Percentiles rank a stretch among this genome's conserved stretches.
phyloP scores from a whole-genome alignment of 2,329 filamentous ascomycete genomes.

The Fusarium sp. region DNA sequence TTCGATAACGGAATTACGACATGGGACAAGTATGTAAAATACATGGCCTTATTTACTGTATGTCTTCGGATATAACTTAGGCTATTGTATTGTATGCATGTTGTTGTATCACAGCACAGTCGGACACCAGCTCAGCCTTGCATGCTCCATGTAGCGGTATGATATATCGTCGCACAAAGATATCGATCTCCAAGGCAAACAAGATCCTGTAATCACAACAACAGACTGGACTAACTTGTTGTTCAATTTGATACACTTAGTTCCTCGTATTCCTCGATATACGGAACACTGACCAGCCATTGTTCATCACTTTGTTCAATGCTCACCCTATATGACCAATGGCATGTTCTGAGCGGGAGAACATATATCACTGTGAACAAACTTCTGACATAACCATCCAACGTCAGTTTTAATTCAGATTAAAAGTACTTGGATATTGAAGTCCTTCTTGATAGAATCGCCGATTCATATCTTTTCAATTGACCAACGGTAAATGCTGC shows the following conservation, averaged over 20 bases:
- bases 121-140: conserved; percentile 8
- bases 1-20: not conserved
- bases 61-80: not conserved
- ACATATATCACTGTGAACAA: not conserved
- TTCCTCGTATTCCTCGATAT: not conserved
- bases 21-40: not conserved
- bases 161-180: not conserved
- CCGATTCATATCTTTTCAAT: not conserved
- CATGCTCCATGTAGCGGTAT: not conserved
- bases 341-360: not conserved
- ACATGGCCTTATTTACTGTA: not conserved
- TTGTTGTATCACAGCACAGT: conserved; percentile 1
- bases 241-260: not conserved
- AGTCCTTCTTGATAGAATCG: not conserved
- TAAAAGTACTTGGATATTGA: not conserved
- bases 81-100: not conserved
- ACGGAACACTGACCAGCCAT: not conserved
- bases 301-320: not conserved
- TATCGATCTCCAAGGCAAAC: not conserved
- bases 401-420: not conserved
- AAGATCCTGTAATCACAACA: not conserved
- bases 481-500: not conserved
- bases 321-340: not conserved
- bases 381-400: not conserved
- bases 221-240: not conserved